Conservation (phyloP, 2,329 filamentous ascomycete species). For the Alternaria brassicicola region DNA sequence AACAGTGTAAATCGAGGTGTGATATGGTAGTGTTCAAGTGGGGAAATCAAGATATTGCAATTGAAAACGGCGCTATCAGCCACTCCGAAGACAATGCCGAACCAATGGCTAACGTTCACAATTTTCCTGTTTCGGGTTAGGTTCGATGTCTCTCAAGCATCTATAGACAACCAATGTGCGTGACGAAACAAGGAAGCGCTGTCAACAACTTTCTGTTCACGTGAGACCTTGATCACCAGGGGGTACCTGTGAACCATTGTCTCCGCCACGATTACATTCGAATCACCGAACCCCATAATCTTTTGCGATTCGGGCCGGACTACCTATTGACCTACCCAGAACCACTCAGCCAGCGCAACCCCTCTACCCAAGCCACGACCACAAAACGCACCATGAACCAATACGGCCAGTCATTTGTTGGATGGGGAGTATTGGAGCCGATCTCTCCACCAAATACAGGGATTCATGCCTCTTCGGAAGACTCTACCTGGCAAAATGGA, state of each 20-base stretch:
- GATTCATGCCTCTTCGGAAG: background rate
- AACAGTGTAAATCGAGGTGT: background rate
- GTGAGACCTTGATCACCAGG: background rate
- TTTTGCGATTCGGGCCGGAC: background rate
- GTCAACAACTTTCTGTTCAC: background rate
- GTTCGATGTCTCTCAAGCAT: background rate
- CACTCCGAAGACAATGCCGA: background rate
- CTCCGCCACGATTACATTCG: too few species aligned
- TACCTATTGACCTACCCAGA: background rate
- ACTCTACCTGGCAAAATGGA: background rate
- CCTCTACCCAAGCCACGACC: background rate
- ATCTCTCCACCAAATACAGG: background rate
- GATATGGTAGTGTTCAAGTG: too few species aligned
- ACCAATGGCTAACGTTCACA: background rate
- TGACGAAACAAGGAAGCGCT: background rate
- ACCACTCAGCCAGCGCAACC: background rate
- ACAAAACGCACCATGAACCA: background rate
- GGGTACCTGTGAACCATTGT: background rate
- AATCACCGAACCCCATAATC: background rate
- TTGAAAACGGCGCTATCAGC: background rate
- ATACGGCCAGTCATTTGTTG: background rate
- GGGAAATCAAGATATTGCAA: background rate
- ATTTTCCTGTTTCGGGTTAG: background rate
- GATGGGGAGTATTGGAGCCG: background rate
- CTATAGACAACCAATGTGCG: background rate